Evolutionary conservation across 106 monocot species (phyloP).

Genomic region (Ottelia alismoides): DNA sequence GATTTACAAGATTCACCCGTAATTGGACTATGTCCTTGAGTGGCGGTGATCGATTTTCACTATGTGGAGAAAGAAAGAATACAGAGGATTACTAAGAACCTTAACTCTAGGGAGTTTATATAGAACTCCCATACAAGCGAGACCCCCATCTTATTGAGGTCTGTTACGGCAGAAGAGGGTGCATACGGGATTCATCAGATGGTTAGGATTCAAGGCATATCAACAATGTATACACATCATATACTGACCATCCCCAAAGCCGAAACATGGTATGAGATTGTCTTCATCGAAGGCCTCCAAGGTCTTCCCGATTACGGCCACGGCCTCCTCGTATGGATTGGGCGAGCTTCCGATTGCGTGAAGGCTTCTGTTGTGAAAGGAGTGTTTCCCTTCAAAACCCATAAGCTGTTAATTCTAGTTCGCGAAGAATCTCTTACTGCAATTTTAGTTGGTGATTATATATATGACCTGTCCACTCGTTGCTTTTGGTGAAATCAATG

Average conservation of each 20-base stretch:
- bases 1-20: no score
- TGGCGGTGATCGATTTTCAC: no score
- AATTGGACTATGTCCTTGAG: no score
- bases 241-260: slow-evolving; percentile 64
- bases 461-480: slow-evolving; percentile 58
- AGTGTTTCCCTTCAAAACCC: slow-evolving; percentile 42
- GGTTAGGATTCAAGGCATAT: no score
- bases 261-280: slow-evolving; percentile 70
- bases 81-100: neutral
- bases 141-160: no score
- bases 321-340: slow-evolving; percentile 75
- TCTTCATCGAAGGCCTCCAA: slow-evolving; percentile 68
- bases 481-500: slow-evolving; percentile 6
- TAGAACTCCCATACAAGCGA: neutral
- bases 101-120: neutral
- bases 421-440: neutral
- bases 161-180: no score
- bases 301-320: slow-evolving; percentile 56
- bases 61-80: no score
- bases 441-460: neutral
- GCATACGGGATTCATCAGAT: no score
- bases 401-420: no score
- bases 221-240: neutral
- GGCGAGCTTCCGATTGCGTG: slow-evolving; percentile 40
- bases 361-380: slow-evolving; percentile 45